A percentile compares a stretch with the other conserved stretches of the same genome.
These are phyloP conservation scores for Pichia sp. DNA, from an alignment of 1,139 yeast genomes.

Conservation along the genomic window DNA sequence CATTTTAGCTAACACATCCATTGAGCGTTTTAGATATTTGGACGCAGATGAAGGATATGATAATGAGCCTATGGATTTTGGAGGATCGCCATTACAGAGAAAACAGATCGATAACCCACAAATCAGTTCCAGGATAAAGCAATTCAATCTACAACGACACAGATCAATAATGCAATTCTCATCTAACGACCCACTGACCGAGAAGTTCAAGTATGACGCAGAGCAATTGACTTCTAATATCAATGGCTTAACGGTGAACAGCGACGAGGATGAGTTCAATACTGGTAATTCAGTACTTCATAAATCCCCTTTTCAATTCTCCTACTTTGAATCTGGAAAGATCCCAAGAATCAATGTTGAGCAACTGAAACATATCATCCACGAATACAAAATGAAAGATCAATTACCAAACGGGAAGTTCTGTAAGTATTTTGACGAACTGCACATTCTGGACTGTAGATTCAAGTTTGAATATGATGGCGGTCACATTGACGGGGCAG, in stretches of 20 bases:
- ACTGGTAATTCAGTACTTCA: constrained; percentile 11
- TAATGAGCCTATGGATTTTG: constrained; percentile 10
- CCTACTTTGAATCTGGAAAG: constrained; percentile 3
- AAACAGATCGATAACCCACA: constrained; percentile 13
- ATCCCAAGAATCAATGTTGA: constrained; percentile 61
- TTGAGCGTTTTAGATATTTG: constrained; percentile 4
- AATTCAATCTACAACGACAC: constrained; percentile 18
- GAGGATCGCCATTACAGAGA: constrained; percentile 26
- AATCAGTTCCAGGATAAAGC: constrained; percentile 13
- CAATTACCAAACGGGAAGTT: constrained; percentile 21
- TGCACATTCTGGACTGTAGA: constrained; percentile 74
- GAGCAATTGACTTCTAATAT: constrained; percentile 23
- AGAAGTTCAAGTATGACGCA: constrained; percentile 13
- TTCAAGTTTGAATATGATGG: constrained; percentile 89
- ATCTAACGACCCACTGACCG: background rate
- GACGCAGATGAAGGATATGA: constrained; percentile 15
- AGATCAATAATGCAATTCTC: constrained; percentile 10
- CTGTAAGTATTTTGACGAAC: constrained; percentile 48
- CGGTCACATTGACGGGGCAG: constrained; percentile 83
- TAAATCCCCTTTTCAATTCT: constrained; percentile 7
- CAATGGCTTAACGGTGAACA: constrained; percentile 17
- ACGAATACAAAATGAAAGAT: constrained; percentile 8
- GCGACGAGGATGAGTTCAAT: constrained; percentile 8
- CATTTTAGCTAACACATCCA: constrained; percentile 7
- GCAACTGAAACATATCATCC: constrained; percentile 57